Evolutionary conservation across 331 rosid genomes (phyloP).

Genomic region (Rhamnella rubrinervis): DNA sequence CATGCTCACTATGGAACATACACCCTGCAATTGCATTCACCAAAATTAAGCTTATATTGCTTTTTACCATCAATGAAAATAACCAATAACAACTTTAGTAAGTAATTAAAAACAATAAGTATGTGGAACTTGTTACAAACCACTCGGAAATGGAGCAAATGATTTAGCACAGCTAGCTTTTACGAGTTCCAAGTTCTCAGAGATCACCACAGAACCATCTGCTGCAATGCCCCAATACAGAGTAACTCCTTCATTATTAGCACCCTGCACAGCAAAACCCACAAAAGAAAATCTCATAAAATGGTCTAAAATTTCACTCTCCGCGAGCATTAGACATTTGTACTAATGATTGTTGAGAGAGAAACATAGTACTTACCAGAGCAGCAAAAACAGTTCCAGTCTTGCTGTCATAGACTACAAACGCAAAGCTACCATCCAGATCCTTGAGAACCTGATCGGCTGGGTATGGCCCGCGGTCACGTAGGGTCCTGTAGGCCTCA

Average conservation of each 20-base stretch:
- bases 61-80: too few species aligned
- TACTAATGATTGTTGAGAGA: neutral
- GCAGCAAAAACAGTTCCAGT: conserved; percentile 75
- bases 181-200: conserved; percentile 62
- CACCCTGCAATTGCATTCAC: conserved; percentile 61
- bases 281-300: neutral
- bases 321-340: neutral
- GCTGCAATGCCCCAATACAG: conserved; percentile 82
- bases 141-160: conserved; percentile 86
- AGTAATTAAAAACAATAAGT: too few species aligned
- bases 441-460: conserved; percentile 95
- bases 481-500: conserved; percentile 80
- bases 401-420: conserved; percentile 66
- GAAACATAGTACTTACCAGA: conserved; percentile 37
- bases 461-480: conserved; percentile 89
- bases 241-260: conserved; percentile 50
- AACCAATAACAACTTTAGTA: too few species aligned
- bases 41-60: neutral
- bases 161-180: conserved; percentile 89
- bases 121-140: conserved; percentile 29
- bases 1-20: conserved; percentile 83
- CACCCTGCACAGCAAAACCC: conserved; percentile 47
- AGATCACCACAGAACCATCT: conserved; percentile 77
- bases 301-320: too few species aligned
- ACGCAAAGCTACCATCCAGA: conserved; percentile 84